Base-by-base conservation (phyloP, 306 rosid genomes). In the Vachellia pachyceras region DNA sequence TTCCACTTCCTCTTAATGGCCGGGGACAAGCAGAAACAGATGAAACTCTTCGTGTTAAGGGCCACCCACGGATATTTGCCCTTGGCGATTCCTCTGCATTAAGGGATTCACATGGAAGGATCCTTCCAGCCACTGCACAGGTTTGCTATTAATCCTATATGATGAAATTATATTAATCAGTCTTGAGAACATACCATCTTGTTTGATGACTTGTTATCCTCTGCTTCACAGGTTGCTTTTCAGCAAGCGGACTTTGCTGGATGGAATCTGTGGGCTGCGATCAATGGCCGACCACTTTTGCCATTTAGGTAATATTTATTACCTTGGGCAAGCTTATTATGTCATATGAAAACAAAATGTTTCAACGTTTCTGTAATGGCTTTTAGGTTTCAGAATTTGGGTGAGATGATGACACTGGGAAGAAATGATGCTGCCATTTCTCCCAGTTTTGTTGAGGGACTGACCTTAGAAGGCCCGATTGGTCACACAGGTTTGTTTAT, bases 211-310 rank as follows among this genome's bases (percentile, higher is more conserved):
- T 61, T 79, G 82, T 78, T 80, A 73, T n/a, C 52, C 45, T 79
- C 81, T 76, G 36, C 74, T 39, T 77, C 52, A 67, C 83, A 93
- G 94, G 99, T 95, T 82, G 98, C 99, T 25, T 93, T 95, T 89
- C 99, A 95, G 88, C 97, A 95, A 84, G 99, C 99, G 1, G 99
- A 93, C 86, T 95, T 95, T 80, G 81, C 95, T 76, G 99, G 97
- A 77, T 95, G 97, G 99, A 95, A 95, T 88, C 88, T 93, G 65
- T 95, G 97, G 99, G 99, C 98, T 85, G 97, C 97, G 39, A 93
- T 95, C 87, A 95, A 93, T 69, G 89, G 85, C 76, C 97, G 99
- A 55, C 98, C 99, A 33, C 95, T 95, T 85, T 84, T 95, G 88
- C 98, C 99, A 52, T 95, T 95, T 77, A 93, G 94, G 97, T 93